Evolutionary conservation across 352 stramenopile species (phyloP).

Genomic region (Globisporangium paroecandrum): DNA sequence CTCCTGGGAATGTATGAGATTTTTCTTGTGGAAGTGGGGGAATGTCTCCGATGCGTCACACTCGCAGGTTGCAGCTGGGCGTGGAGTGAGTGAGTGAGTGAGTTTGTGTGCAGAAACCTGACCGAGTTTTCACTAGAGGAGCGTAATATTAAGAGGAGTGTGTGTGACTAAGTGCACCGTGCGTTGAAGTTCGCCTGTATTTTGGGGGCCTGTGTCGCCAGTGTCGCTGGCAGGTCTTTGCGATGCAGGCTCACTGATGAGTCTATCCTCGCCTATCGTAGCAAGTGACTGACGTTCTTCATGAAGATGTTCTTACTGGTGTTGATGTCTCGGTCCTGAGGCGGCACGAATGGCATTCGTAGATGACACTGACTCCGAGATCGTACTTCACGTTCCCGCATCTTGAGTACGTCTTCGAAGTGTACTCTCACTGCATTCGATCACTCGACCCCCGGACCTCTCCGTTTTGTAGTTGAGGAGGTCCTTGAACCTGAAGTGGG

Average conservation of each 20-base stretch:
- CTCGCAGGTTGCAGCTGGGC: slow-evolving; percentile 8
- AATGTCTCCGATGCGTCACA: slow-evolving; percentile 20
- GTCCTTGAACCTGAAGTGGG: too few species aligned
- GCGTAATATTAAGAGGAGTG: background rate
- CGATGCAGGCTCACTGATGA: too few species aligned
- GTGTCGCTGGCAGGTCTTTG: too few species aligned
- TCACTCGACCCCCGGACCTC: background rate
- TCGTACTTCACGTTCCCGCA: background rate
- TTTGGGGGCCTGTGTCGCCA: too few species aligned
- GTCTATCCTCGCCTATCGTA: too few species aligned
- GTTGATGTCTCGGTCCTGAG: too few species aligned
- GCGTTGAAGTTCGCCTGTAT: background rate
- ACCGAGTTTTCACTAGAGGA: slow-evolving; percentile 2
- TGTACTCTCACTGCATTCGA: background rate
- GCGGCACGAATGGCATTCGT: background rate
- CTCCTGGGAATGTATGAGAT: background rate
- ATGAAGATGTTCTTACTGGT: too few species aligned
- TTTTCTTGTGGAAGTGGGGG: slow-evolving; percentile 8
- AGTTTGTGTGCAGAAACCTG: too few species aligned
- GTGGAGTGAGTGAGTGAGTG: background rate
- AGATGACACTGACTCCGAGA: background rate
- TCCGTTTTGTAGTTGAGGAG: background rate
- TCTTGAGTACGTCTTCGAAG: background rate
- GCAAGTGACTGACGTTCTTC: too few species aligned
- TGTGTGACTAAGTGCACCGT: background rate